Base-by-base conservation (phyloP, 208 protist genomes). In the Borovskyia barvae region DNA sequence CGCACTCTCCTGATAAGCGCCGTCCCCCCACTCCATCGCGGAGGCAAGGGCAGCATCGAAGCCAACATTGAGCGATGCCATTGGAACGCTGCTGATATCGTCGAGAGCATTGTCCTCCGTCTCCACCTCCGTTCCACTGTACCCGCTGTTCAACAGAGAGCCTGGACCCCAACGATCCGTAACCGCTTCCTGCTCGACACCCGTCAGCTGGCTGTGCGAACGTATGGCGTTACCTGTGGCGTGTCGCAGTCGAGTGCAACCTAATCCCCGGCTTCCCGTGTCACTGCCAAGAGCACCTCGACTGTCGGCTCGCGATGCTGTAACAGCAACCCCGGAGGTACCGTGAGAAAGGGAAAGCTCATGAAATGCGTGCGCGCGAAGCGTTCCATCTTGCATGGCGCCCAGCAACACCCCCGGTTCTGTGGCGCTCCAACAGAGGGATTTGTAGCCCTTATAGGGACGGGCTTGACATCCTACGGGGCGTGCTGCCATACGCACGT, bases 401-500 rank as follows among this genome's bases (percentile, higher is more conserved):
- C 52, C 75, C 25, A 85, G 36, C 29, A 89, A 60, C 32, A 81
- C 76, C 7, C 61, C 55, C 6, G 62, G 28, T n/a, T 75, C 71
- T 8, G 50, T 41, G 17, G 50, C 33, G 22, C 56, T 72, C 85
- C 85, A 92, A 51, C 72, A 75, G 7, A 92, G 70, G 8, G 81
- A 87, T 0, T 80, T 88, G 72, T 87, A 88, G 1, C 75, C 80
- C 2, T 54, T 60, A 5, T 49, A 51, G 0, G 64, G 29, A 71
- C 70, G 67, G 3, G 66, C 52, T 2, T 69, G 63, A 5, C 47
- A 50, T 15, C 53, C 43, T 15, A 88, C 59, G 4, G 80, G 81
- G 2, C 68, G 56, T 11, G 75, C 63, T 7, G 65, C 59, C 66
- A 73, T 72, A 56, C 85, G 80, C 15, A 92, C 39, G 53, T 92